These are phyloP conservation scores for Apiospora aurea DNA, from an alignment of 2,329 filamentous ascomycete species.

Conservation along the genomic window DNA sequence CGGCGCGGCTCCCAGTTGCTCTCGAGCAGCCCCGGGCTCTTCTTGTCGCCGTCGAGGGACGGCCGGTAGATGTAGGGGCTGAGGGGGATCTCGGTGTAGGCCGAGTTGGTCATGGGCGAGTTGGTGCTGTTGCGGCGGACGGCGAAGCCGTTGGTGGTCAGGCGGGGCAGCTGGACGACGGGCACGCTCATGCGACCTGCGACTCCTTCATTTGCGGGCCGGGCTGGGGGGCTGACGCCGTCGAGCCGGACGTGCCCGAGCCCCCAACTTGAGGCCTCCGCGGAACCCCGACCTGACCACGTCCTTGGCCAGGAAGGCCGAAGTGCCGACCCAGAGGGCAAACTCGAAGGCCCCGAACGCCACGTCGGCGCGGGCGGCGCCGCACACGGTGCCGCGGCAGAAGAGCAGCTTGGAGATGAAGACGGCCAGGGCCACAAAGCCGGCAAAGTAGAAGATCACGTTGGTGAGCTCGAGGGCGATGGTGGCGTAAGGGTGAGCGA, in stretches of 20 bases:
- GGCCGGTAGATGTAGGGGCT: constrained; percentile 37
- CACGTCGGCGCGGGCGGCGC: constrained; percentile 60
- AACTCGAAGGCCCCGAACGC: constrained; percentile 62
- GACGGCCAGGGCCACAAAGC: constrained; percentile 64
- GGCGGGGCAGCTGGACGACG: constrained; percentile 30
- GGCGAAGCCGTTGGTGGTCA: constrained; percentile 14
- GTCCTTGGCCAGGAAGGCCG: constrained; percentile 54
- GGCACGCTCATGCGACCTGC: constrained; percentile 39
- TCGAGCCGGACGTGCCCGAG: constrained; percentile 32
- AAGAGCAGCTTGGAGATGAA: constrained; percentile 63
- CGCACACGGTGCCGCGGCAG: constrained; percentile 65
- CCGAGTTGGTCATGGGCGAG: constrained; percentile 30
- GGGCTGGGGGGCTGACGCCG: constrained; percentile 37
- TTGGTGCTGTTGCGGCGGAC: constrained; percentile 22
- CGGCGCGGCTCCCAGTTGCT: constrained; percentile 26
- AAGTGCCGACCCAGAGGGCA: constrained; percentile 58
- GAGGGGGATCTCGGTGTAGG: constrained; percentile 41
- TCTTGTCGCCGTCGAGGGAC: constrained; percentile 33
- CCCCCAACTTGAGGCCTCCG: constrained; percentile 37
- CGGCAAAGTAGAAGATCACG: constrained; percentile 63
- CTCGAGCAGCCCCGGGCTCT: constrained; percentile 25
- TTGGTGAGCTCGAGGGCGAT: constrained; percentile 60
- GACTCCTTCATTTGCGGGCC: constrained; percentile 48
- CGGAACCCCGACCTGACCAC: constrained; percentile 52
- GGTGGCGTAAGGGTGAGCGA: constrained; percentile 56